Conservation (phyloP, 2,329 filamentous ascomycete species). For the Domatiomyces catenatus region DNA sequence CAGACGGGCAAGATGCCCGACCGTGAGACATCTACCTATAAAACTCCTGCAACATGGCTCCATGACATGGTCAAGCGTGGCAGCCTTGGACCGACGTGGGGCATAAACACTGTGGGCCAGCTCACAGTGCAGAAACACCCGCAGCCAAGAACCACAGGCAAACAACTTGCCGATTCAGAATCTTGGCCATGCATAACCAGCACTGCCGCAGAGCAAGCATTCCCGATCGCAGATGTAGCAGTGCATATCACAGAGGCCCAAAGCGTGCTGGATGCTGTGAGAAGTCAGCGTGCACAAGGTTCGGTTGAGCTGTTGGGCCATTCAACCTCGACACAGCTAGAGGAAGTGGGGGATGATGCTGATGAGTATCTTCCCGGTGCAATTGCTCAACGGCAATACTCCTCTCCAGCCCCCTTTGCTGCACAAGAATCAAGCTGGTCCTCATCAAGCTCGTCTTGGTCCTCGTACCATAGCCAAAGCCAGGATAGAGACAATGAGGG, state of each 20-base stretch:
- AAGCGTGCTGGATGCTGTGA: neutral
- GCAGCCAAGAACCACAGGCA: neutral
- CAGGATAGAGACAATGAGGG: neutral
- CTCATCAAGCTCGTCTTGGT: neutral
- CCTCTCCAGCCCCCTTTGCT: neutral
- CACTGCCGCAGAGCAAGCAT: neutral
- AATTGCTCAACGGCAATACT: neutral
- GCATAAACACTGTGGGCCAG: constrained; percentile 11
- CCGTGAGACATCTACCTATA: constrained; percentile 15
- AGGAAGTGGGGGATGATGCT: neutral
- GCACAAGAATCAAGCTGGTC: neutral
- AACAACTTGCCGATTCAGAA: neutral
- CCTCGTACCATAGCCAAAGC: neutral
- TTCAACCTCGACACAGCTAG: neutral
- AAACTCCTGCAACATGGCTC: constrained; percentile 25
- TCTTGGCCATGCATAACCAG: neutral
- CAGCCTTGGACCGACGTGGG: constrained; percentile 28
- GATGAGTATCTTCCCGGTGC: neutral
- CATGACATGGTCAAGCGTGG: constrained; percentile 26
- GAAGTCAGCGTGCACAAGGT: neutral
- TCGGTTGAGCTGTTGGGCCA: neutral
- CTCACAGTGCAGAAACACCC: neutral
- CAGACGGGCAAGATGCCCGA: constrained; percentile 30
- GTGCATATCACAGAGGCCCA: neutral
- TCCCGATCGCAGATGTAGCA: neutral